Percentiles rank a stretch among this genome's conserved stretches.
Evolutionary conservation across 139 green algal genomes (phyloP).

Genomic region (Chlorella sp.): DNA sequence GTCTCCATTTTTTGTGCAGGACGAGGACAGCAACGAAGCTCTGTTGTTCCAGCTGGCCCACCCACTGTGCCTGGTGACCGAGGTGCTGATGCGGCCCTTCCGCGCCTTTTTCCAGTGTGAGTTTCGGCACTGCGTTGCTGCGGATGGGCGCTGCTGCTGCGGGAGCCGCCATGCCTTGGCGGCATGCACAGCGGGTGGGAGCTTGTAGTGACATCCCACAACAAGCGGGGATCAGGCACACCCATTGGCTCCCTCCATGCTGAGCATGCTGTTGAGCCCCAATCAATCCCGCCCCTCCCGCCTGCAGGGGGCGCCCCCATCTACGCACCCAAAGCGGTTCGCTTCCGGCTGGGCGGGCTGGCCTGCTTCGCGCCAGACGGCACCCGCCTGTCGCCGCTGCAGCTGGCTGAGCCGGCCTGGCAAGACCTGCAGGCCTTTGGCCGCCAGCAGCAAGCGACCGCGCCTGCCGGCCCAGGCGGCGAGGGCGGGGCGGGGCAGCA

Average conservation of each 20-base stretch:
- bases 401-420: background rate
- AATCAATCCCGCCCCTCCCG: background rate
- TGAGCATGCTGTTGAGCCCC: too few relatives aligned
- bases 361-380: constrained; percentile 25
- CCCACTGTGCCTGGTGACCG: constrained; percentile 46
- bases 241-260: too few relatives aligned
- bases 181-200: too few relatives aligned
- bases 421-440: background rate
- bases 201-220: too few relatives aligned
- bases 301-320: constrained; percentile 32
- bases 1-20: background rate
- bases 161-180: too few relatives aligned
- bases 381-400: background rate
- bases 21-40: constrained; percentile 28
- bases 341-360: constrained; percentile 40
- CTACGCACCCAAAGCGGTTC: constrained; percentile 37
- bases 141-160: too few relatives aligned
- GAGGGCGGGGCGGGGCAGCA: background rate
- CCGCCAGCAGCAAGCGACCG: background rate
- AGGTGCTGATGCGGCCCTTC: constrained; percentile 49
- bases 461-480: background rate
- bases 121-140: too few relatives aligned
- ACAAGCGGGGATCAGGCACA: too few relatives aligned
- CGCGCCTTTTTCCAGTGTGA: constrained; percentile 48
- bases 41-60: constrained; percentile 46